phyloP scores from a whole-genome alignment of 2,329 filamentous ascomycete genomes.

The Curvularia spicifera region DNA sequence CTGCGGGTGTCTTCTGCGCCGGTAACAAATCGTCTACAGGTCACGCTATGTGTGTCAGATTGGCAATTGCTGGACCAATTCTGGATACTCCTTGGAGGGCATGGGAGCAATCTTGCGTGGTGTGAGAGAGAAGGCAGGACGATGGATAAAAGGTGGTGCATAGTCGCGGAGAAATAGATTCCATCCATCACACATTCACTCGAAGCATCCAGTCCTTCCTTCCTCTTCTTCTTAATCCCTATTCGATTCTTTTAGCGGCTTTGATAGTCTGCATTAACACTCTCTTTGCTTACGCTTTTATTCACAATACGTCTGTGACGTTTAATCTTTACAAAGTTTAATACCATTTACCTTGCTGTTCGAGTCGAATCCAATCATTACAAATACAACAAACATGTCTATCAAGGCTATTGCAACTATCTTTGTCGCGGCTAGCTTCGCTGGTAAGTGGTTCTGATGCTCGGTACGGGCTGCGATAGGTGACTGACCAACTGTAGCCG shows the following conservation, averaged over 20 bases:
- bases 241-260: constrained; percentile 38
- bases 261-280: constrained; percentile 45
- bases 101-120: not conserved
- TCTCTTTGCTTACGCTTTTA: constrained; percentile 22
- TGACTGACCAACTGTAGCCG: constrained; percentile 30
- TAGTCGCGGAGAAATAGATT: constrained; percentile 17
- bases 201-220: constrained; percentile 21
- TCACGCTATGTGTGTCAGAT: constrained; percentile 26
- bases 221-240: constrained; percentile 25
- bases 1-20: constrained; percentile 27
- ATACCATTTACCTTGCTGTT: constrained; percentile 28
- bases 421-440: constrained; percentile 43
- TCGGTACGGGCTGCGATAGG: not conserved
- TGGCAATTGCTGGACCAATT: constrained; percentile 1
- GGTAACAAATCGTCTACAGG: constrained; percentile 17
- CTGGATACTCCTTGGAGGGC: not conserved
- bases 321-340: constrained; percentile 35
- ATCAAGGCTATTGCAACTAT: constrained; percentile 35
- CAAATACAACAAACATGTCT: constrained; percentile 34
- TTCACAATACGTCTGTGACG: constrained; percentile 42
- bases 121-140: not conserved
- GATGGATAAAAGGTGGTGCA: constrained; percentile 39
- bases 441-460: constrained; percentile 30
- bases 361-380: constrained; percentile 25
- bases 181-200: constrained; percentile 31